Evolutionary conservation across 306 rosid species (phyloP).

Genomic region (Medicago truncatula): MtrunA17r5.0-ANR NC_053045.1:50206501-50207000

Average conservation of each 20-base stretch:
- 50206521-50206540: constrained; percentile 34
- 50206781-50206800: background rate
- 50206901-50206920: background rate
- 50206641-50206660: background rate
- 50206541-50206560: constrained; percentile 25
- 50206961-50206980: background rate
- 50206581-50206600: constrained; percentile 28
- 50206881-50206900: background rate
- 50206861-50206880: background rate
- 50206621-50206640: constrained; percentile 22
- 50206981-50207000: background rate
- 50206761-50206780: too few species aligned
- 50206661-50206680: background rate
- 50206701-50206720: background rate
- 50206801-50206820: background rate
- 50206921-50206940: background rate
- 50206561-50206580: constrained; percentile 17
- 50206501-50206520: constrained; percentile 19
- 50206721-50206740: too few species aligned
- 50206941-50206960: background rate
- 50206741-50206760: too few species aligned
- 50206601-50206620: constrained; percentile 32
- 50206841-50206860: constrained; percentile 10
- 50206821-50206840: background rate
- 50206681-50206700: background rate